A percentile compares a stretch with the other conserved stretches of the same genome.
phyloP scores from a whole-genome alignment of 2,329 filamentous ascomycete genomes.

The Ophiostoma ulmi region DNA sequence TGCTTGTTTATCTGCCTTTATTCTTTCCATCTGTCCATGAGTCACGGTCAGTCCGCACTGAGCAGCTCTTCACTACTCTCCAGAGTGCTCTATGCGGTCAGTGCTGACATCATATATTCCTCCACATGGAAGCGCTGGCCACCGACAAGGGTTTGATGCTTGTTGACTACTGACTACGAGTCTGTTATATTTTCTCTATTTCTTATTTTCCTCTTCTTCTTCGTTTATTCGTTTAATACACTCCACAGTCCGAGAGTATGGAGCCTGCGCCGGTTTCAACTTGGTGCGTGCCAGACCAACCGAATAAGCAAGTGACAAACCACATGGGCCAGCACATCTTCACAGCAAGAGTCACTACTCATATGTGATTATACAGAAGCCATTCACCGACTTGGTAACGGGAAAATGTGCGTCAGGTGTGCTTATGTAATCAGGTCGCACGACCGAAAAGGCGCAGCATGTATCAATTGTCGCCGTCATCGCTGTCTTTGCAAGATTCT shows the following conservation, averaged over 20 bases:
- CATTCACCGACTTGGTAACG: not conserved
- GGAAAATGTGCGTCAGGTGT: not conserved
- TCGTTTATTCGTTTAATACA: not conserved
- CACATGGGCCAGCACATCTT: not conserved
- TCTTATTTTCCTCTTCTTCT: not conserved
- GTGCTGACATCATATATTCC: not conserved
- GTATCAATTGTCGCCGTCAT: not conserved
- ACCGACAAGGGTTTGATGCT: not conserved
- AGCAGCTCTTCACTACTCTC: not conserved
- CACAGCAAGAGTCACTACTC: not conserved
- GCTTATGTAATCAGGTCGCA: not conserved
- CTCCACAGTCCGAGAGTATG: not conserved
- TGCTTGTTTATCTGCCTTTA: not conserved
- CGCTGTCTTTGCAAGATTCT: too few species aligned
- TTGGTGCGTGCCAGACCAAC: not conserved
- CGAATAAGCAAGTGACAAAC: not conserved
- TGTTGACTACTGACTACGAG: not conserved
- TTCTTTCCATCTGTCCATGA: not conserved
- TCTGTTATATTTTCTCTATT: not conserved
- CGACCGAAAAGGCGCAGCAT: not conserved
- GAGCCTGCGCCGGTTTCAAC: not conserved
- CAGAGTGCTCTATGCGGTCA: not conserved
- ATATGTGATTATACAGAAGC: not conserved
- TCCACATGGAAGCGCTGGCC: conserved; percentile 3
- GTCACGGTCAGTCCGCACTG: not conserved